Percentiles rank a stretch among this genome's conserved stretches.
Evolutionary conservation across 331 rosid genomes (phyloP).

Genomic region (Erythrophleum ivorense): DNA sequence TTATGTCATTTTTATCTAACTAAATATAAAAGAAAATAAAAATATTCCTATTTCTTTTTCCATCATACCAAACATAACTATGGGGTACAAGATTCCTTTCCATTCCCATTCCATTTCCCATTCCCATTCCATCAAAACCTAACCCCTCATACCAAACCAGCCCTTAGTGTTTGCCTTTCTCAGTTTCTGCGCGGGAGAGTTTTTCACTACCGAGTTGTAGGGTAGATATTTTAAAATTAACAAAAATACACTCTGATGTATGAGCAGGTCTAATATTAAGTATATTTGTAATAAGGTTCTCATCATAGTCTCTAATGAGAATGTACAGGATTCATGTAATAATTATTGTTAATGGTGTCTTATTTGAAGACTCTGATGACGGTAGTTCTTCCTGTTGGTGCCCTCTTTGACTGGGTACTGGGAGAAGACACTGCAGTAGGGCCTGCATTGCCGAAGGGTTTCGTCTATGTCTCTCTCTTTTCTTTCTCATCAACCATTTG

Average conservation of each 20-base stretch:
- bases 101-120: too few species aligned
- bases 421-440: slow-evolving; percentile 19
- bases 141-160: too few species aligned
- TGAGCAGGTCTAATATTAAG: neutral
- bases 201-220: neutral
- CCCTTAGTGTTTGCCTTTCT: too few species aligned
- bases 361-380: slow-evolving; percentile 15
- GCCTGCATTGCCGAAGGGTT: neutral
- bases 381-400: slow-evolving; percentile 24
- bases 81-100: too few species aligned
- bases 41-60: too few species aligned
- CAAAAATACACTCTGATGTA: too few species aligned
- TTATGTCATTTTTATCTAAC: too few species aligned
- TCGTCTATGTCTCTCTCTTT: slow-evolving; percentile 5
- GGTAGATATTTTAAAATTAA: neutral
- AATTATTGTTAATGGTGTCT: neutral
- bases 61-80: too few species aligned
- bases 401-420: slow-evolving; percentile 33
- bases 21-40: too few species aligned
- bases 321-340: neutral
- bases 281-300: slow-evolving; percentile 6
- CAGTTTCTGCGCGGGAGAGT: neutral
- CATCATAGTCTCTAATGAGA: neutral
- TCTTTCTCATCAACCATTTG: slow-evolving; percentile 21
- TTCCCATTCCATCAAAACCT: too few species aligned